phyloP scores from a whole-genome alignment of 2,329 filamentous ascomycete genomes.

The Calonectria hawksworthii region DNA sequence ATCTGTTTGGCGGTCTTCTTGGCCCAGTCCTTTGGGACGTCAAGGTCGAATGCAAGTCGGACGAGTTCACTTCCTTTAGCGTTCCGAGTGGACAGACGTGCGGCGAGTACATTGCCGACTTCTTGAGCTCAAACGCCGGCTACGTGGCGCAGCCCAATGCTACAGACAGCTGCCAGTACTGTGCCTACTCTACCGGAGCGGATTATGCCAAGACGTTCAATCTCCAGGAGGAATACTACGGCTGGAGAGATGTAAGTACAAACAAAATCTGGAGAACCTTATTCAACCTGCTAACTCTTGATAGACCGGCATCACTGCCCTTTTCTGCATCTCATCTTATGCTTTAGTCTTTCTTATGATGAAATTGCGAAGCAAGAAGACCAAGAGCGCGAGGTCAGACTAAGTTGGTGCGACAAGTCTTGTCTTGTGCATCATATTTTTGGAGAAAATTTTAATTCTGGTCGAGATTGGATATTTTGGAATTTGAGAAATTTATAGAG shows the following conservation, averaged over 20 bases:
- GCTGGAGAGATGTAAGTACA: conserved; percentile 40
- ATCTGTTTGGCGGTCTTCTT: conserved; percentile 56
- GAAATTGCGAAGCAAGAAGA: conserved; percentile 41
- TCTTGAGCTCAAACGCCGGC: conserved; percentile 27
- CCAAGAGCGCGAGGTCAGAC: conserved; percentile 33
- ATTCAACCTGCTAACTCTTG: background rate
- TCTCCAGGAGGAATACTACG: conserved; percentile 31
- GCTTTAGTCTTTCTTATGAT: conserved; percentile 42
- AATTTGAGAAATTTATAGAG: background rate
- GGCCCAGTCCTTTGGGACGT: conserved; percentile 54
- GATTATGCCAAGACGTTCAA: conserved; percentile 37
- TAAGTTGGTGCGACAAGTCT: background rate
- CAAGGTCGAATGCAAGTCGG: conserved; percentile 50
- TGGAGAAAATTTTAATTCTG: too few relatives aligned
- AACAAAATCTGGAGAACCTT: background rate
- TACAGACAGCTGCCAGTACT: conserved; percentile 33
- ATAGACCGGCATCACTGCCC: conserved; percentile 38
- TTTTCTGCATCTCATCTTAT: conserved; percentile 40
- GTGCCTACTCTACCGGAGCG: conserved; percentile 31
- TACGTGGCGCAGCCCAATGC: conserved; percentile 29
- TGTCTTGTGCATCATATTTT: background rate
- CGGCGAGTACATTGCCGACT: conserved; percentile 37
- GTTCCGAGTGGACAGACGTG: conserved; percentile 27
- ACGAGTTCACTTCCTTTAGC: conserved; percentile 43
- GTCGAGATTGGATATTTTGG: background rate